phyloP scores from a whole-genome alignment of 108 stramenopile species.

The Fragilaria radians region DNA sequence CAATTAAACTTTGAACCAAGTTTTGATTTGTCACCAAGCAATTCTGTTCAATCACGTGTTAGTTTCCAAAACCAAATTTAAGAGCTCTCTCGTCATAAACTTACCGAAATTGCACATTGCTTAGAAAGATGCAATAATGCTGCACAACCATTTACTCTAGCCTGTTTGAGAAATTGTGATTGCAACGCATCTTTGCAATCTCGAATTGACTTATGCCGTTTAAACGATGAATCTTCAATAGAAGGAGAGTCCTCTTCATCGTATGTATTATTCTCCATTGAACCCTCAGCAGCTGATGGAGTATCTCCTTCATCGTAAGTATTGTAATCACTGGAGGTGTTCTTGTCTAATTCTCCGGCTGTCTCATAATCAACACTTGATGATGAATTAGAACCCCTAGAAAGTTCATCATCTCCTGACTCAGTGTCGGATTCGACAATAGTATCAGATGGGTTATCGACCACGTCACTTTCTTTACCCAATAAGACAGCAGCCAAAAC shows the following conservation, averaged over 20 bases:
- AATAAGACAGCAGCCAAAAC: conserved; percentile 28
- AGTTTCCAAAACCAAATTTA: background rate
- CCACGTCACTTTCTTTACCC: background rate
- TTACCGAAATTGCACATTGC: conserved; percentile 62
- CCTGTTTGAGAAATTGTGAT: conserved; percentile 31
- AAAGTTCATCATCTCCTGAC: conserved; percentile 9
- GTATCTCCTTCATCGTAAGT: no score
- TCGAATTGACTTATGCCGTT: conserved; percentile 18
- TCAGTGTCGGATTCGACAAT: background rate
- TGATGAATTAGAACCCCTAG: conserved; percentile 22
- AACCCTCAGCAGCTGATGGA: no score
- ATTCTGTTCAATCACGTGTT: conserved; percentile 10
- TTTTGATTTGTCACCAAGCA: conserved; percentile 27
- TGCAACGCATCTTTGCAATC: conserved; percentile 33
- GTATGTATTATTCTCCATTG: no score
- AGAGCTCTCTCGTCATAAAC: conserved; percentile 5
- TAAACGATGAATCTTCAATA: background rate
- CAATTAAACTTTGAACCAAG: conserved; percentile 39
- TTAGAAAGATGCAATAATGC: conserved; percentile 74
- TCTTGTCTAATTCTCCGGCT: no score
- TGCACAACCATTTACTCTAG: conserved; percentile 72
- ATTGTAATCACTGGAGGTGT: no score
- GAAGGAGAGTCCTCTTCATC: background rate
- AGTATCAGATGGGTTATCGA: background rate
- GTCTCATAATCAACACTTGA: background rate